Base-by-base conservation (phyloP, 2,329 filamentous ascomycete species). In the Aurifilum marmelostoma region DNA sequence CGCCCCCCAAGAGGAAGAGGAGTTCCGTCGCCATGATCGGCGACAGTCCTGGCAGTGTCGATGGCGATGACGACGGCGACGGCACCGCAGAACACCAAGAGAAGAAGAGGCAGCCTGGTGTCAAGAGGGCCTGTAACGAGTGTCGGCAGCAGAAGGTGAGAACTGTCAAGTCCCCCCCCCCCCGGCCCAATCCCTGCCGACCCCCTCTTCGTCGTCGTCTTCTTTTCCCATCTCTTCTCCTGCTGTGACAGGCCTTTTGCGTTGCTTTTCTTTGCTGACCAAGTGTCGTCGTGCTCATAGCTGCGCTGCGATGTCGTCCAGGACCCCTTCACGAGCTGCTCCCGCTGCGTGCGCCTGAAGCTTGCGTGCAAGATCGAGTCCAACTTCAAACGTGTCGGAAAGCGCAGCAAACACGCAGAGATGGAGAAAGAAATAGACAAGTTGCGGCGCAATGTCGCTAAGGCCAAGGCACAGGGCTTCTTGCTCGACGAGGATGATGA, bases 281-380 rank as follows among this genome's bases (percentile, higher is more conserved):
- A 39, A 4, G 9, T 62, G 50, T 47, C 37, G 47, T 41, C 63
- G 34, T 66, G 50, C 66, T 65, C 41, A 41, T 77, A 93, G 92
- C 83, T 95, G 71, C 91, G 92, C 76, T 96, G 92, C 85, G 92
- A 95, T 83, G 92, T 95, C 74, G 84, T 92, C 74, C 91, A 94
- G 80, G 91, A 93, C 37, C 92, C 92, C 24, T 94, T 94, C 78
- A 87, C 89, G 75, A 88, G 88, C 75, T 96, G 92, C 82, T 89
- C 89, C 66, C 87, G 92, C 68, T 96, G 92, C 81, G 88, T 88
- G 77, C 92, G 93, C 75, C 87, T 94, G 76, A 92, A 91, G 79
- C 89, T 95, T 71, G 88, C 90, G 71, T 96, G 92, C 84, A 92
- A 93, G 79, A 95, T 96, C 79, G 92, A 95, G 79, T 92, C 91